phyloP scores from a whole-genome alignment of 768 basidiomycete species.

The Tulasnella sp. region DNA sequence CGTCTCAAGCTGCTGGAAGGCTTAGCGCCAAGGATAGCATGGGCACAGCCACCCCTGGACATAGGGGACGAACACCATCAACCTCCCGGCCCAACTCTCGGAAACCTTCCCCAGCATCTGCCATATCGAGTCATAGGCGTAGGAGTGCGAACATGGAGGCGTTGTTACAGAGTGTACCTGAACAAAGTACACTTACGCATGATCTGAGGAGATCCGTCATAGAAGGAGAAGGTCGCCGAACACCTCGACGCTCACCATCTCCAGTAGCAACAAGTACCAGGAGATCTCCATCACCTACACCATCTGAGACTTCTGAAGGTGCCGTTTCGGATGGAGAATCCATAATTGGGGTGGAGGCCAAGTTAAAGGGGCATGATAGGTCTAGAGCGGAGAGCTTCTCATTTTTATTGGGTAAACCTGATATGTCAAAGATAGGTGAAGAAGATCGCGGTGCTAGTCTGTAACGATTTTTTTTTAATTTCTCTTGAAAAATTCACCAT shows the following conservation, averaged over 20 bases:
- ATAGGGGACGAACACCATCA: not conserved
- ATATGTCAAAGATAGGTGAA: too few species aligned
- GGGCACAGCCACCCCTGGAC: not conserved
- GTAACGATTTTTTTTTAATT: too few species aligned
- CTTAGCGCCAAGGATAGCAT: not conserved
- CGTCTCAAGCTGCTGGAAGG: not conserved
- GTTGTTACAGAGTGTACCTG: constrained; percentile 9
- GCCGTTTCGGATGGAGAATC: too few species aligned
- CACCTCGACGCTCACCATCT: not conserved
- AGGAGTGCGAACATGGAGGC: not conserved
- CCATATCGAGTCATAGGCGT: not conserved
- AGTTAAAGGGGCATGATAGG: not conserved
- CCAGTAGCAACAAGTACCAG: constrained; percentile 5
- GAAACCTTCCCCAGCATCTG: constrained; percentile 12
- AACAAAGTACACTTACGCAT: constrained; percentile 2
- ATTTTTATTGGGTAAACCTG: constrained; percentile 11
- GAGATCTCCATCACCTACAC: not conserved
- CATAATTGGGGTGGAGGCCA: too few species aligned
- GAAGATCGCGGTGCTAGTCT: too few species aligned
- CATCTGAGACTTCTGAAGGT: not conserved
- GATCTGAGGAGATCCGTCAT: not conserved
- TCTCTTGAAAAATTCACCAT: too few species aligned
- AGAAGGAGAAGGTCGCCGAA: not conserved
- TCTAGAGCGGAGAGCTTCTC: constrained; percentile 10
- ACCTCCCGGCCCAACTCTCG: constrained; percentile 2